These are phyloP conservation scores for Plasmodium malariae DNA, from an alignment of 169 alveolate species.

Conservation along the genomic window DNA sequence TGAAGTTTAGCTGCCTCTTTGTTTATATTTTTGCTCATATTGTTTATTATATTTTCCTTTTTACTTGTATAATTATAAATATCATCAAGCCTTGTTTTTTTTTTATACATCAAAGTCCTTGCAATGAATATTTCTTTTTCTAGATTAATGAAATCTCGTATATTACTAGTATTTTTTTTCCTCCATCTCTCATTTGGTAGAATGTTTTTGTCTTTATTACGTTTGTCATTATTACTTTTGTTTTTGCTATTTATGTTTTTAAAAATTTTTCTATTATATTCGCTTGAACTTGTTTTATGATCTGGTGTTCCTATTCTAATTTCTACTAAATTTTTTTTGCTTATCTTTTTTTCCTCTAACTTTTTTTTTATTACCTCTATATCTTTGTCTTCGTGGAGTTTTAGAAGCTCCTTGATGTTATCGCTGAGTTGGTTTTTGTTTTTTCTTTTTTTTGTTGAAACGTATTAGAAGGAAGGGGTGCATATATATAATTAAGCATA, in stretches of 20 bases:
- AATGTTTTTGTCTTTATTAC: not conserved
- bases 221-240: no score
- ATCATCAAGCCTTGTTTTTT: conserved; percentile 34
- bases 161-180: conserved; percentile 36
- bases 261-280: not conserved
- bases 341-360: conserved; percentile 10
- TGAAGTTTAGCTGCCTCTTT: conserved; percentile 34
- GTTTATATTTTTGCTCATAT: conserved; percentile 24
- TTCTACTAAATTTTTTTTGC: not conserved
- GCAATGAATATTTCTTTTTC: conserved; percentile 66
- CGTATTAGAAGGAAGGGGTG: no score
- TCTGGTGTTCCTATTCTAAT: not conserved
- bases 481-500: no score
- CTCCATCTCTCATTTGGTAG: not conserved
- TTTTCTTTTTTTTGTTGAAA: no score
- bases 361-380: conserved; percentile 26
- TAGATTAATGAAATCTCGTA: conserved; percentile 46
- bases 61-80: conserved; percentile 46
- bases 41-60: conserved; percentile 41
- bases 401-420: conserved; percentile 13
- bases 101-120: conserved; percentile 49
- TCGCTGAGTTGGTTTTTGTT: not conserved
- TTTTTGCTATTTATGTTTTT: conserved; percentile 2
- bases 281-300: not conserved
- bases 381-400: conserved; percentile 34